Percentiles rank a stretch among this genome's conserved stretches.
Conservation (phyloP, 306 rosid species). For the Alnus glutinosa region DNA sequence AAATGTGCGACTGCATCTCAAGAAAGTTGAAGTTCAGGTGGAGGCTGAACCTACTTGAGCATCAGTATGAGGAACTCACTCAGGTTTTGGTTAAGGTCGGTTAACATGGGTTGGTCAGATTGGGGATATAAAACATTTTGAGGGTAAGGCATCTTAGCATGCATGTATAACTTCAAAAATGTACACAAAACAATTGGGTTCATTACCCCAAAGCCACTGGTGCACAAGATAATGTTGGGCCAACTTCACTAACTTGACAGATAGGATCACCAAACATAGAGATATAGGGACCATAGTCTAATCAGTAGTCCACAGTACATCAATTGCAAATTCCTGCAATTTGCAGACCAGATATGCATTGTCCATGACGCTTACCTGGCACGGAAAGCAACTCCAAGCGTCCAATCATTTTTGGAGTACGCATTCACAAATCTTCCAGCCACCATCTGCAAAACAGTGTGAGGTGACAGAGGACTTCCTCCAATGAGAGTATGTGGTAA, state of each 20-base stretch:
- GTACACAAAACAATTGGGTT: neutral
- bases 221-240: neutral
- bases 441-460: conserved; percentile 51
- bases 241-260: neutral
- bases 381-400: conserved; percentile 64
- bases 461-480: conserved; percentile 9
- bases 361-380: conserved; percentile 48
- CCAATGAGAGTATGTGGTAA: neutral
- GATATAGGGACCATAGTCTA: neutral
- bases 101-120: neutral
- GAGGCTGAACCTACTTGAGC: neutral
- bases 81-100: neutral
- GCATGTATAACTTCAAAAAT: neutral
- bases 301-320: neutral
- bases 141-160: neutral
- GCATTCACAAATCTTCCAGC: conserved; percentile 78
- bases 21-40: conserved; percentile 2
- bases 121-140: neutral
- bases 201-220: neutral
- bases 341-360: conserved; percentile 15
- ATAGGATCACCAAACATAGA: neutral
- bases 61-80: neutral
- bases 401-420: conserved; percentile 65
- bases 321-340: neutral
- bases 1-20: neutral